A percentile compares a stretch with the other conserved stretches of the same genome.
Conservation (phyloP, 225 moss, liverwort and hornwort species). For the Sphagnum contortum region DNA sequence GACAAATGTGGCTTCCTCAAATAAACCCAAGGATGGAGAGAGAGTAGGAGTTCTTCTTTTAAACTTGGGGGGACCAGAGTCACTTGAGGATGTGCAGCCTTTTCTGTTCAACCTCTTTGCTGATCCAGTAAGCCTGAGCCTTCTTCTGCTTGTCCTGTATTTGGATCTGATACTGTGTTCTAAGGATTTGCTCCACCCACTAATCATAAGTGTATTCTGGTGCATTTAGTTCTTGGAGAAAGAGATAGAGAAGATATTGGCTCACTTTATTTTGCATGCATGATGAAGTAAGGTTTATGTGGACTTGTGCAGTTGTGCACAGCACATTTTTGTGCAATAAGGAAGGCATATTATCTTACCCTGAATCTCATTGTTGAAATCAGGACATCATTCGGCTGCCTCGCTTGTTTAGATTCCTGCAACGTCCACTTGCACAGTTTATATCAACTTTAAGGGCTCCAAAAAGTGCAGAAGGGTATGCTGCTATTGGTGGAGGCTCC, state of each 20-base stretch:
- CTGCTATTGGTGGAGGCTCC: constrained; percentile 93
- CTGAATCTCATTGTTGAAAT: not conserved
- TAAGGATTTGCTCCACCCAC: no score
- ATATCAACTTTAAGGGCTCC: constrained; percentile 90
- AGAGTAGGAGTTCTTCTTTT: constrained; percentile 81
- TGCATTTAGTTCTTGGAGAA: no score
- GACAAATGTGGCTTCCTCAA: constrained; percentile 19
- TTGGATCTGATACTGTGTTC: no score
- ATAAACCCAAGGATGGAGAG: constrained; percentile 55
- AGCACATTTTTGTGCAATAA: no score
- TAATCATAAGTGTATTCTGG: no score
- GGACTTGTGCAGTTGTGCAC: no score
- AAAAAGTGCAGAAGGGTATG: constrained; percentile 87
- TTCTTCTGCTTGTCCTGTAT: not conserved
- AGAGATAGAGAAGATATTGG: no score
- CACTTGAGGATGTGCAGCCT: constrained; percentile 90
- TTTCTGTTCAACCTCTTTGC: constrained; percentile 92
- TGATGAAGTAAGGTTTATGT: no score
- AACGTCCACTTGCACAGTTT: constrained; percentile 85
- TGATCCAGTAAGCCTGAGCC: constrained; percentile 52
- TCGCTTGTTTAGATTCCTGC: constrained; percentile 73
- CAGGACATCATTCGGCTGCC: constrained; percentile 95
- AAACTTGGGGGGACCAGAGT: constrained; percentile 88
- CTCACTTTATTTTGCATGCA: no score
- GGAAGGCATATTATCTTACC: no score